These are phyloP conservation scores for Mangifera indica DNA, from an alignment of 345 rosid species.

Conservation along the genomic window DNA sequence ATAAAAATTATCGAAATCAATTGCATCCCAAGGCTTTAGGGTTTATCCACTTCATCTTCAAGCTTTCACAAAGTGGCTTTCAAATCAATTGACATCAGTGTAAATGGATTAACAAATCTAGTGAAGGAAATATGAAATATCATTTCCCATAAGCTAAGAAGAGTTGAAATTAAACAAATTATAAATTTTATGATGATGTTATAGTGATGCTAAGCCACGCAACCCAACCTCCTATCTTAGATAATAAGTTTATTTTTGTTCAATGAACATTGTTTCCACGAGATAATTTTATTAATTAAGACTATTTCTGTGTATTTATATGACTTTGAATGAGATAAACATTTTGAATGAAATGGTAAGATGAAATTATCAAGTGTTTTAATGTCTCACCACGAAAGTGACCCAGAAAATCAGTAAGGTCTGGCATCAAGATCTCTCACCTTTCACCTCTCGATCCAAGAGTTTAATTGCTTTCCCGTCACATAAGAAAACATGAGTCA, in stretches of 20 bases:
- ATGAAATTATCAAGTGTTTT: conserved; percentile 34
- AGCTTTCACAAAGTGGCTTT: not conserved
- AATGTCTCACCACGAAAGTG: conserved; percentile 31
- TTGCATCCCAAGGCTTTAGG: no score
- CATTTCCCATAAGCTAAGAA: not conserved
- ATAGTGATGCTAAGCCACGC: no score
- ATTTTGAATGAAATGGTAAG: conserved; percentile 23
- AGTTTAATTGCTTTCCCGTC: no score
- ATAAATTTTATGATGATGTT: no score
- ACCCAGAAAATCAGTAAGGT: conserved; percentile 17
- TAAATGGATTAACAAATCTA: not conserved
- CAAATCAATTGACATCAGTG: not conserved
- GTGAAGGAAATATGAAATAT: not conserved
- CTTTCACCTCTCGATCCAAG: conserved; percentile 16
- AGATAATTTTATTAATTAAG: no score
- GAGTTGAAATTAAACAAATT: no score
- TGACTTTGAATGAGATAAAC: no score
- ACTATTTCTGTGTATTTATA: no score
- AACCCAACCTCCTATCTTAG: no score
- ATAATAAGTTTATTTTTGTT: no score
- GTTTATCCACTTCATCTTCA: not conserved
- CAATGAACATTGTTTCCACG: no score
- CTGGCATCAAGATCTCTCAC: conserved; percentile 31
- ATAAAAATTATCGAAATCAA: no score
- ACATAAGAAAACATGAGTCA: not conserved